Percentiles rank a stretch among this genome's conserved stretches.
phyloP scores from a whole-genome alignment of 768 basidiomycete species.

The Mycena vulgaris region DNA sequence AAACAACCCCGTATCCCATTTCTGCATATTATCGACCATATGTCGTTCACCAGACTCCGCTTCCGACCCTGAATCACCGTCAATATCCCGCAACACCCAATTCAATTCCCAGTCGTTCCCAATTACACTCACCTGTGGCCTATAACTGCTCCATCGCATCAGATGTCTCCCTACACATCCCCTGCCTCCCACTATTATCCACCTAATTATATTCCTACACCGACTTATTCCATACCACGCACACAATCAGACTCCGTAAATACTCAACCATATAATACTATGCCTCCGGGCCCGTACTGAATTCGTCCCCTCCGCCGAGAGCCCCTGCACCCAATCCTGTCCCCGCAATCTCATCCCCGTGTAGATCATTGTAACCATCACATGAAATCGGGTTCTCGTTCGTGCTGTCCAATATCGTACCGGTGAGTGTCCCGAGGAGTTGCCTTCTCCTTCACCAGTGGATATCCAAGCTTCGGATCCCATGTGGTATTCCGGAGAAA shows the following conservation, averaged over 20 bases:
- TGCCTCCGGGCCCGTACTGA: constrained; percentile 20
- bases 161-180: background rate
- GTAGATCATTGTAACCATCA: constrained; percentile 32
- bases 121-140: constrained; percentile 8
- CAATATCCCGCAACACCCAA: background rate
- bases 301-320: constrained; percentile 38
- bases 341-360: constrained; percentile 27
- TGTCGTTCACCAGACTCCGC: background rate
- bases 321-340: constrained; percentile 11
- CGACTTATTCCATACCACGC: background rate
- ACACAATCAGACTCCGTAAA: background rate
- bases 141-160: background rate
- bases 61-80: background rate
- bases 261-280: background rate
- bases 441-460: constrained; percentile 19
- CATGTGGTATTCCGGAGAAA: constrained; percentile 40
- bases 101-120: constrained; percentile 1
- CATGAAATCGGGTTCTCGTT: constrained; percentile 28
- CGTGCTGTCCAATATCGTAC: constrained; percentile 35
- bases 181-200: constrained; percentile 10
- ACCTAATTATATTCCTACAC: background rate
- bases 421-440: constrained; percentile 23
- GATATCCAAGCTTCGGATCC: constrained; percentile 43
- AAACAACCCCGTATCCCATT: background rate
- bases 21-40: background rate